Percentiles rank a stretch among this genome's conserved stretches.
phyloP scores from a whole-genome alignment of 2,329 filamentous ascomycete genomes.

The Aspergillus uvarum region DNA sequence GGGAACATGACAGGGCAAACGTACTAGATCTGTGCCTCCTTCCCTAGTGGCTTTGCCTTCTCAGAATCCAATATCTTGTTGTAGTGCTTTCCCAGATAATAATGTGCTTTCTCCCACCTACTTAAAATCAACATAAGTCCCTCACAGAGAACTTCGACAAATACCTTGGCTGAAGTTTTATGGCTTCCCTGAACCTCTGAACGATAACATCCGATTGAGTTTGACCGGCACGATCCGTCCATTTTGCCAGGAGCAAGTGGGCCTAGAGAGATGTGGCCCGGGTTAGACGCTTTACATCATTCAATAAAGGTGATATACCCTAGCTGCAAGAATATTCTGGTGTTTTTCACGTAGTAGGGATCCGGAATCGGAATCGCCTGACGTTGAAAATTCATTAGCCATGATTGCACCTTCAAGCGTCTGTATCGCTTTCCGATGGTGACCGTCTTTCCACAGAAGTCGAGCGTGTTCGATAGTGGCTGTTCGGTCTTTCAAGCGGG shows the following conservation, averaged over 20 bases:
- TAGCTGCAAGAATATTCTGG: slow-evolving; percentile 54
- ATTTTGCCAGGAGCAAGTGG: slow-evolving; percentile 87
- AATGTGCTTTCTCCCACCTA: slow-evolving; percentile 95
- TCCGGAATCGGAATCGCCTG: slow-evolving; percentile 38
- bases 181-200: slow-evolving; percentile 77
- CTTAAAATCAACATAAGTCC: not conserved
- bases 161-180: slow-evolving; percentile 42
- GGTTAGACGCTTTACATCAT: not conserved
- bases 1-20: slow-evolving; percentile 12
- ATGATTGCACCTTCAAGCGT: slow-evolving; percentile 83
- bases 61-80: slow-evolving; percentile 93
- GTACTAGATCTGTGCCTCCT: slow-evolving; percentile 71
- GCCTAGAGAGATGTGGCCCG: slow-evolving; percentile 52
- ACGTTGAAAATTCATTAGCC: slow-evolving; percentile 67
- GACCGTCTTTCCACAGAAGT: slow-evolving; percentile 87
- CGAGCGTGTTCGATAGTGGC: slow-evolving; percentile 93
- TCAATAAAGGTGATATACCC: slow-evolving; percentile 28
- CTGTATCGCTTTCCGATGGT: slow-evolving; percentile 93
- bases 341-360: slow-evolving; percentile 44
- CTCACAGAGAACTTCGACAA: not conserved
- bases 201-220: slow-evolving; percentile 79
- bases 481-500: slow-evolving; percentile 76
- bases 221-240: slow-evolving; percentile 93
- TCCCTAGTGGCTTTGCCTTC: slow-evolving; percentile 70
- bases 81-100: slow-evolving; percentile 95